Conservation (phyloP, 177 flowering plant genomes). For the Vitis hybrid region DNA sequence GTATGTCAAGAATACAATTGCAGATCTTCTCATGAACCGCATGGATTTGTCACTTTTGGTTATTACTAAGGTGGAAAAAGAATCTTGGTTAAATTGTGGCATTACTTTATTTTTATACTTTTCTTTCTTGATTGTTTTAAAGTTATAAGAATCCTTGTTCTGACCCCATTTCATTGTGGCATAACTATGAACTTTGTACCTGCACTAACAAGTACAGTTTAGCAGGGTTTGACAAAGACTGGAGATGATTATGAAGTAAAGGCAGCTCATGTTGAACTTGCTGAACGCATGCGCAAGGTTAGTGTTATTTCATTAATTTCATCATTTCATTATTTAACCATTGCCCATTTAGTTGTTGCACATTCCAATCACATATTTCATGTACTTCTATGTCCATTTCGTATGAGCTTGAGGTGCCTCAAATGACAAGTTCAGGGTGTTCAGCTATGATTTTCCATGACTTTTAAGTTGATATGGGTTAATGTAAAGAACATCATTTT, state of each 20-base stretch:
- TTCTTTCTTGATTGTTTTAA: neutral
- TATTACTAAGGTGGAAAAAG: slow-evolving; percentile 71
- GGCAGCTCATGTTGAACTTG: slow-evolving; percentile 98
- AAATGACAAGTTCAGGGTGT: neutral
- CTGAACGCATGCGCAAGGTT: slow-evolving; percentile 99
- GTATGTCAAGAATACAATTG: slow-evolving; percentile 86
- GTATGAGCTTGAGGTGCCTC: neutral
- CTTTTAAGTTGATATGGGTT: neutral
- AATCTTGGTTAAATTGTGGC: neutral
- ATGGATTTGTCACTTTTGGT: slow-evolving; percentile 96
- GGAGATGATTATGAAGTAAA: slow-evolving; percentile 98
- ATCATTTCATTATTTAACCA: neutral
- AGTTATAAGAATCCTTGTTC: neutral
- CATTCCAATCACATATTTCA: neutral
- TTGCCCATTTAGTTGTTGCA: neutral
- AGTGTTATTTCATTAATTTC: slow-evolving; percentile 9
- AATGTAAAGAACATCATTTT: neutral
- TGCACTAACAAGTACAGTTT: slow-evolving; percentile 5
- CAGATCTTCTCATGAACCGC: slow-evolving; percentile 98
- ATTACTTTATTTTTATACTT: neutral
- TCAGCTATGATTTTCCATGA: neutral
- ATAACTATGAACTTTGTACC: neutral
- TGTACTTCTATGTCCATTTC: neutral
- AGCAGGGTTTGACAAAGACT: slow-evolving; percentile 93
- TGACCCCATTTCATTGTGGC: neutral